phyloP scores from a whole-genome alignment of 1,139 yeast species.

The Entelexis paramagnoliae region DNA sequence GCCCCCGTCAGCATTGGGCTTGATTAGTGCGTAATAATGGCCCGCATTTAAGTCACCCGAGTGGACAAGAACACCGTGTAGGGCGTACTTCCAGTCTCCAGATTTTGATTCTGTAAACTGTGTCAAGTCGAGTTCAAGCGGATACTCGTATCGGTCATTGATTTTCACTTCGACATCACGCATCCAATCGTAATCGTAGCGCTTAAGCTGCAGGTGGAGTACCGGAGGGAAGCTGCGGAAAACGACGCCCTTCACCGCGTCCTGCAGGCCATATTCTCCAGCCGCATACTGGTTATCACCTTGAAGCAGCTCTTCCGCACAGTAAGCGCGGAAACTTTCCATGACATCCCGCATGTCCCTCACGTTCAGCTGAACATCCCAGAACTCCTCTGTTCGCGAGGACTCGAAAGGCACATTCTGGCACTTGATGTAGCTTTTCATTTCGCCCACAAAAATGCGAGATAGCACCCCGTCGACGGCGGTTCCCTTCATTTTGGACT shows the following conservation, averaged over 20 bases:
- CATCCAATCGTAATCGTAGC: constrained; percentile 90
- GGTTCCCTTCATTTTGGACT: constrained; percentile 85
- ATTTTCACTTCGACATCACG: constrained; percentile 83
- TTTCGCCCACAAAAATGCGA: constrained; percentile 86
- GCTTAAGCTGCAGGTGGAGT: constrained; percentile 78
- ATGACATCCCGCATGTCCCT: constrained; percentile 64
- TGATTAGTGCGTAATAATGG: constrained; percentile 88
- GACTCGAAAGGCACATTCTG: constrained; percentile 92
- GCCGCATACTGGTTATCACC: constrained; percentile 97
- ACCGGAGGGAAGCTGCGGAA: constrained; percentile 88
- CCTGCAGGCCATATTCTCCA: constrained; percentile 84
- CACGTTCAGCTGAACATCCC: constrained; percentile 96
- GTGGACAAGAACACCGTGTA: constrained; percentile 92
- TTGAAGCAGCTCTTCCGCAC: constrained; percentile 76
- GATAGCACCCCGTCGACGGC: constrained; percentile 67
- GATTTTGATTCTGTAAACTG: constrained; percentile 58
- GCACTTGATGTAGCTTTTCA: constrained; percentile 91
- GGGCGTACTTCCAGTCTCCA: constrained; percentile 51
- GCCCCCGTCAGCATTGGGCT: constrained; percentile 47
- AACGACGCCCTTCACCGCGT: constrained; percentile 92
- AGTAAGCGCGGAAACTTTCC: constrained; percentile 73
- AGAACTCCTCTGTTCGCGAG: constrained; percentile 83
- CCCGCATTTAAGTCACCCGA: constrained; percentile 94
- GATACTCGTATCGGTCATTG: constrained; percentile 86
- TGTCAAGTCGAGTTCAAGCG: constrained; percentile 66